Evolutionary conservation across 805 yeast genomes (phyloP).

Genomic region (Teunomyces pallodes): DNA sequence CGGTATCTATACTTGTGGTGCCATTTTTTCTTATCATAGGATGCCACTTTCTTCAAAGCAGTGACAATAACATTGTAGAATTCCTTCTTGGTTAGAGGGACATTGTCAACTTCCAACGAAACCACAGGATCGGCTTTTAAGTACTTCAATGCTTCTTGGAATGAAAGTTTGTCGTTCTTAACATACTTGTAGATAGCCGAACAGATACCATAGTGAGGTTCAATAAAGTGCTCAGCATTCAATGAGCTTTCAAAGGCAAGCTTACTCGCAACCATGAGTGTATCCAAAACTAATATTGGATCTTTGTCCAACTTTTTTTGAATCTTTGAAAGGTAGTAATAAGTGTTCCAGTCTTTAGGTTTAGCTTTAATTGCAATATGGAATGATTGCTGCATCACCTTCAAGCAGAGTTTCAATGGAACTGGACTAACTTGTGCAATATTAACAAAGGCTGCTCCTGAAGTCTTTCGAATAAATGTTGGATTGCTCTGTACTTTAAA

Average conservation of each 20-base stretch:
- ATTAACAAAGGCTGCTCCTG: constrained; percentile 24
- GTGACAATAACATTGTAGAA: constrained; percentile 43
- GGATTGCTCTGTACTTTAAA: constrained; percentile 44
- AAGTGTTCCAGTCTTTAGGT: constrained; percentile 58
- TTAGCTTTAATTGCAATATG: constrained; percentile 45
- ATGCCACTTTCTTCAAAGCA: constrained; percentile 46
- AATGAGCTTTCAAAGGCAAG: constrained; percentile 37
- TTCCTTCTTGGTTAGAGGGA: background rate
- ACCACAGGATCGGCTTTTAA: constrained; percentile 39
- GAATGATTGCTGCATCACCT: constrained; percentile 42
- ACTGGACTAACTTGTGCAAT: constrained; percentile 19
- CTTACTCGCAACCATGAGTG: constrained; percentile 44
- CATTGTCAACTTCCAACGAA: background rate
- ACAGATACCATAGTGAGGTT: constrained; percentile 72
- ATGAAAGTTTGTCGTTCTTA: constrained; percentile 29
- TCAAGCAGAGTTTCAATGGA: constrained; percentile 29
- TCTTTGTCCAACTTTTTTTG: constrained; percentile 46
- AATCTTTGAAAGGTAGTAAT: constrained; percentile 57
- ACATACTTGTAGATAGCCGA: constrained; percentile 58
- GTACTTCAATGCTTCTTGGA: constrained; percentile 35
- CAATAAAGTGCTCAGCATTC: constrained; percentile 59
- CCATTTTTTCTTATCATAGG: constrained; percentile 82
- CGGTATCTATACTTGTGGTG: constrained; percentile 82
- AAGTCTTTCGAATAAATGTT: constrained; percentile 25
- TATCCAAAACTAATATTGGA: constrained; percentile 34